Percentiles rank a stretch among this genome's conserved stretches.
These are phyloP conservation scores for Diplodia mutila DNA, from an alignment of 2,329 filamentous ascomycete species.

Conservation along the genomic window DNA sequence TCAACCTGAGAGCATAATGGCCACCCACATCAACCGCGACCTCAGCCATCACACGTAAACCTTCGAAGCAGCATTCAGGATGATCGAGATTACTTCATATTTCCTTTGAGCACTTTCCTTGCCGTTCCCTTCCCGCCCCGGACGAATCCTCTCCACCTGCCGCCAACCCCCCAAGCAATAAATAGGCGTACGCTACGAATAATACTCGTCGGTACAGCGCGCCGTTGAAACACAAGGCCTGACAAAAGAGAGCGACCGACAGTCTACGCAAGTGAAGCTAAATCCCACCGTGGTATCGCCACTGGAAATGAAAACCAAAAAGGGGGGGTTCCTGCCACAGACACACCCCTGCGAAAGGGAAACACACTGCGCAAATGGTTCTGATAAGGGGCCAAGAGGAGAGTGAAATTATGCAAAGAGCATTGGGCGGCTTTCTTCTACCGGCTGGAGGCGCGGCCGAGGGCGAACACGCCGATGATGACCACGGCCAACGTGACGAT, in stretches of 20 bases:
- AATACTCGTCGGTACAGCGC: neutral
- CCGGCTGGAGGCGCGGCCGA: slow-evolving; percentile 68
- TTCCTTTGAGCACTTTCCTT: neutral
- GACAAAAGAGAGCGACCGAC: slow-evolving; percentile 5
- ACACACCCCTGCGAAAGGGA: neutral
- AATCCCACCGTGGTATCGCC: slow-evolving; percentile 17
- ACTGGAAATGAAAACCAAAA: neutral
- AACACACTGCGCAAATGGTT: neutral
- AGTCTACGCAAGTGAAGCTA: slow-evolving; percentile 9
- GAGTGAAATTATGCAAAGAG: neutral
- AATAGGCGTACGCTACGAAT: slow-evolving; percentile 2
- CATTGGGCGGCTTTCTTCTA: slow-evolving; percentile 32
- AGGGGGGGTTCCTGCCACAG: neutral
- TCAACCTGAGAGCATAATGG: neutral
- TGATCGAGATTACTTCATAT: neutral
- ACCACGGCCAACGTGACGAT: slow-evolving; percentile 95
- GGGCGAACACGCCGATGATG: slow-evolving; percentile 89
- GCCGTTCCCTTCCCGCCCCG: neutral
- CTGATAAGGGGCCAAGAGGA: neutral
- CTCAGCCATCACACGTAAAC: neutral
- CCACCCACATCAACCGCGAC: neutral
- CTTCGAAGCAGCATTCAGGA: neutral
- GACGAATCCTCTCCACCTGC: neutral
- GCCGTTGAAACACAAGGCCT: neutral
- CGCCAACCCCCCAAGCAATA: neutral